phyloP scores from a whole-genome alignment of 495 filamentous ascomycete species.

The Tetracladium setigerum region DNA sequence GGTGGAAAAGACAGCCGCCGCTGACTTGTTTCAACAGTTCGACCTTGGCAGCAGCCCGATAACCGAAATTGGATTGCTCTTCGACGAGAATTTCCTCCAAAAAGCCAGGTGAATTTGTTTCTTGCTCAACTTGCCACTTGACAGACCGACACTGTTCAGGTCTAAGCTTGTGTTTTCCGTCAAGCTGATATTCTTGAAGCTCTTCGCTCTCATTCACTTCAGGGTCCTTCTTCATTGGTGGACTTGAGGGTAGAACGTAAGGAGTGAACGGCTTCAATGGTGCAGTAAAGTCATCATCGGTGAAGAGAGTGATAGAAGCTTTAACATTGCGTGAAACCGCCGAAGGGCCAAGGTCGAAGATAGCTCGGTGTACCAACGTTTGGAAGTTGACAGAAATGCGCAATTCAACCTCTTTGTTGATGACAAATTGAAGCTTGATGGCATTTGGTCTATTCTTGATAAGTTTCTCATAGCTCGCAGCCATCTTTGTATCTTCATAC shows the following conservation, averaged over 20 bases:
- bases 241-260: too few species aligned
- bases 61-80: slow-evolving; percentile 46
- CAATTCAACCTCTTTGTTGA: slow-evolving; percentile 27
- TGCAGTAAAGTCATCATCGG: slow-evolving; percentile 33
- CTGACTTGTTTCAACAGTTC: slow-evolving; percentile 37
- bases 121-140: slow-evolving; percentile 60
- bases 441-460: slow-evolving; percentile 37
- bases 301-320: slow-evolving; percentile 44
- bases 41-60: slow-evolving; percentile 55
- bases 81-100: slow-evolving; percentile 64
- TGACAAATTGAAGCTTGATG: slow-evolving; percentile 35
- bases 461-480: slow-evolving; percentile 25
- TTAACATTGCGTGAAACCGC: slow-evolving; percentile 5
- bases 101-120: slow-evolving; percentile 42
- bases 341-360: slow-evolving; percentile 13
- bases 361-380: slow-evolving; percentile 49
- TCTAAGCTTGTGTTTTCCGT: slow-evolving; percentile 23
- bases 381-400: slow-evolving; percentile 47
- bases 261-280: too few species aligned
- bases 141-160: slow-evolving; percentile 53
- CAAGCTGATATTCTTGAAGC: too few species aligned
- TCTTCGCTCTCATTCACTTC: too few species aligned
- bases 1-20: slow-evolving; percentile 70
- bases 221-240: too few species aligned
- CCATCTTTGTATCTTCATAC: slow-evolving; percentile 27